Evolutionary conservation across 345 rosid genomes (phyloP), one percentile per base, ranked within the genome.

Genomic region (Populus nigra): DNA sequence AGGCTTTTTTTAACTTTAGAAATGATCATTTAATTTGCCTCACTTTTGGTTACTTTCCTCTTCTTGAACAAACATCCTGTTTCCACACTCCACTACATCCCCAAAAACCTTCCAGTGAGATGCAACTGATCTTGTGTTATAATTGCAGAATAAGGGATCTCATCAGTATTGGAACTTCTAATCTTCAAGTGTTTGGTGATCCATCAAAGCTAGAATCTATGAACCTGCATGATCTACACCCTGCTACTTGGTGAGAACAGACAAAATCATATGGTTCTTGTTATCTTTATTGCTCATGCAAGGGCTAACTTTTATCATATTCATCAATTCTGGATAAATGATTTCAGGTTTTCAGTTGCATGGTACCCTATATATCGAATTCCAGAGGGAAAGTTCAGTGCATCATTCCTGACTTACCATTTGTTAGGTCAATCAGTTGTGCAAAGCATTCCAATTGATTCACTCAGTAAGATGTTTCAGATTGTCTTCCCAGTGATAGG

Each of bases 321-420:
- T 31, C n/a, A 20, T 67, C 27, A 29, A 17, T 31, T 11, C 36
- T 12, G 29, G 35, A 29, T 20, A 62, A 29, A 71, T 62, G 49
- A 41, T 65, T 71, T 43, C 72, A 84, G 86, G 82, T 84, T 77
- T 75, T 75, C 84, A 39, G 86, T 84, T 29, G 86, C 84, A 8
- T 80, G 86, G 86, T 77, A 84, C 78, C 84, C 86, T 18, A 72
- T 80, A 62, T 80, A 78, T 50, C 63, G 72, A 62, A 84, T 84
- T 67, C 84, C 86, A 5, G 75, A 41, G 20, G 80, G 82, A 17
- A 80, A 72, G 12, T 70, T 83, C 20, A 55, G 59, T 35, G 76
- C 83, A 55, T 75, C 86, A 12, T 83, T 79, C 79, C n/a, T 84
- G 81, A 84, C 84, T 36, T 84, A 71, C 71, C 84, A 80, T 71